Evolutionary conservation across 192 early-diverging fungal species (phyloP).

Genomic region (Geranomyces michiganensis): DNA sequence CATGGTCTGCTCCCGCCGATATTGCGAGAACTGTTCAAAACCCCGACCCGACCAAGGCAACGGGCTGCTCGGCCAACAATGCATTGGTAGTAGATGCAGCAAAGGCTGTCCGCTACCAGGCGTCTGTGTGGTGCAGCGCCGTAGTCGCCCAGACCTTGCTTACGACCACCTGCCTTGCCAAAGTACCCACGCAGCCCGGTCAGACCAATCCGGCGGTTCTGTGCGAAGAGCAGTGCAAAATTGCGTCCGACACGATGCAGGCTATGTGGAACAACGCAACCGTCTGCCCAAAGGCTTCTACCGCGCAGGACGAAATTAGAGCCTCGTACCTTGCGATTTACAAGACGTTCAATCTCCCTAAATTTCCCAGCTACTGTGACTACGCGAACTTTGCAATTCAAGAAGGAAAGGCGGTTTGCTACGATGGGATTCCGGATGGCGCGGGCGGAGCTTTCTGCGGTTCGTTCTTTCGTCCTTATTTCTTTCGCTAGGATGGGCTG

Average conservation of each 20-base stretch:
- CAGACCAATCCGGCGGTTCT: not conserved
- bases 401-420: not conserved
- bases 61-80: not conserved
- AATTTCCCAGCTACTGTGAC: constrained; percentile 10
- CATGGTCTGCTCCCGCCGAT: not conserved
- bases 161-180: not conserved
- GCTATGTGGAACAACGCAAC: not conserved
- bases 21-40: not conserved
- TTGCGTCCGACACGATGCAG: not conserved
- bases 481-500: too few relatives aligned
- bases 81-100: not conserved
- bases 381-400: not conserved
- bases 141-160: not conserved
- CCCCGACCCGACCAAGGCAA: not conserved
- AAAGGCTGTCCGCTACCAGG: constrained; percentile 3
- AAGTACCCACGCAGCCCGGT: not conserved
- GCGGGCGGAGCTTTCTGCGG: not conserved
- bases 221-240: constrained; percentile 9
- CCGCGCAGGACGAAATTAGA: not conserved
- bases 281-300: not conserved
- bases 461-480: too few relatives aligned
- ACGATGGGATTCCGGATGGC: not conserved
- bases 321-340: not conserved
- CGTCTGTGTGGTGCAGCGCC: constrained; percentile 15
- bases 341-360: not conserved